phyloP scores from a whole-genome alignment of 164 flowering plant species.

The Tetracentron sinense region DNA sequence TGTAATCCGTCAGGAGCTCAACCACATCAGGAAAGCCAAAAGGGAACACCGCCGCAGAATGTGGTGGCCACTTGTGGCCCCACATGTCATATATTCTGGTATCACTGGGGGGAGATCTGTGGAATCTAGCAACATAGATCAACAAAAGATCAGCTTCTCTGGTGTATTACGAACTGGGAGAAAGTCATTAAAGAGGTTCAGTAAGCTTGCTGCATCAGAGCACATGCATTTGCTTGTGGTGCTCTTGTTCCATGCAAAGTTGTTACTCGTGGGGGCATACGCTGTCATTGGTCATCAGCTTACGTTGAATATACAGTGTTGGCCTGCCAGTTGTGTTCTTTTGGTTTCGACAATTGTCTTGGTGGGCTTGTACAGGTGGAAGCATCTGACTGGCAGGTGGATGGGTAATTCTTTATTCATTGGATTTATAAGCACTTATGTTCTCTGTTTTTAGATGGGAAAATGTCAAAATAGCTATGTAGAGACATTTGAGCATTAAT shows the following conservation, averaged over 20 bases:
- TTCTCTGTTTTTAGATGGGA: conserved; percentile 1
- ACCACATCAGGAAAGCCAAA: conserved; percentile 50
- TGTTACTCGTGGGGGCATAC: conserved; percentile 40
- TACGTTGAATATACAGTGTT: too few relatives aligned
- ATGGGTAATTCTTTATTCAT: conserved; percentile 30
- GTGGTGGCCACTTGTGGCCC: conserved; percentile 71
- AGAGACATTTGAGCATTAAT: conserved; percentile 1
- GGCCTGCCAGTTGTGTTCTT: not conserved
- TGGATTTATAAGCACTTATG: not conserved
- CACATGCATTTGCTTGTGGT: conserved; percentile 64
- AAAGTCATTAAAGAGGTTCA: conserved; percentile 61
- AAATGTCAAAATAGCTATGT: conserved; percentile 5
- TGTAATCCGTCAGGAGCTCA: conserved; percentile 74
- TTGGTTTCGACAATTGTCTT: not conserved
- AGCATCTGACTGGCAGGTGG: conserved; percentile 13
- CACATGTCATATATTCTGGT: conserved; percentile 23
- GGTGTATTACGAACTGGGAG: conserved; percentile 45
- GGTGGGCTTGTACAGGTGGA: conserved; percentile 13
- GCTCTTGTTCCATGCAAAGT: conserved; percentile 53
- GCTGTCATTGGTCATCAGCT: conserved; percentile 27
- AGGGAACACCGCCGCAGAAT: conserved; percentile 54
- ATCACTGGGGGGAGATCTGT: conserved; percentile 24
- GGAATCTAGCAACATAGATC: conserved; percentile 6
- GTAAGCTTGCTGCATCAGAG: conserved; percentile 65
- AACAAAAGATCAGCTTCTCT: conserved; percentile 43